Percentiles rank a stretch among this genome's conserved stretches.
These are phyloP conservation scores for Cutaneotrichosporon arboriforme DNA, from an alignment of 1,284 basidiomycete genomes.

Conservation along the genomic window DNA sequence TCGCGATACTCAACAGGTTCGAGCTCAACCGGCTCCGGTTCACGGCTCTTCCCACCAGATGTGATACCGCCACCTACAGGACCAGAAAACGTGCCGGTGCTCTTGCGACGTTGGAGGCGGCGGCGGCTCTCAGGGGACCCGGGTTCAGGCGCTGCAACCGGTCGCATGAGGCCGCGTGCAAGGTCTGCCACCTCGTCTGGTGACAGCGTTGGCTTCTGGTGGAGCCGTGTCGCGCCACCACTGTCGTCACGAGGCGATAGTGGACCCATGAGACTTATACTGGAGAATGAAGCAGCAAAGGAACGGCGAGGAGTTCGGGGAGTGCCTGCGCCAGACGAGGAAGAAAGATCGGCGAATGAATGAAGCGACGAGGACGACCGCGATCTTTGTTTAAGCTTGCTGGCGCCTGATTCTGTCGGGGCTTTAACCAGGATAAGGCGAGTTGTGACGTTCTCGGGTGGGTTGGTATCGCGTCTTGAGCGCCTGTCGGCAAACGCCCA, in stretches of 20 bases:
- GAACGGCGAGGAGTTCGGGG: slow-evolving; percentile 5
- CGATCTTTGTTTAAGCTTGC: slow-evolving; percentile 18
- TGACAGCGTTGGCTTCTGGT: slow-evolving; percentile 17
- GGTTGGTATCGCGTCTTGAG: not conserved
- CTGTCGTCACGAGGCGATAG: not conserved
- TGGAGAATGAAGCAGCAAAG: not conserved
- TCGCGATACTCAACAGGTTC: slow-evolving; percentile 48
- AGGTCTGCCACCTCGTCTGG: slow-evolving; percentile 44
- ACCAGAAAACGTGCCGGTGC: slow-evolving; percentile 4
- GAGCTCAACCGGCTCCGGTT: slow-evolving; percentile 32
- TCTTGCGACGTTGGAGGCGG: slow-evolving; percentile 35
- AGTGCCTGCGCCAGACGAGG: slow-evolving; percentile 9
- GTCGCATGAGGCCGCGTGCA: slow-evolving; percentile 33
- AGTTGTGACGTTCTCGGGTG: slow-evolving; percentile 17
- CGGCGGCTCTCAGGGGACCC: slow-evolving; percentile 11
- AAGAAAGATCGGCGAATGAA: slow-evolving; percentile 29
- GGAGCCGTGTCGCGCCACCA: not conserved
- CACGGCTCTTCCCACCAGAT: not conserved
- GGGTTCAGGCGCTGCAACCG: slow-evolving; percentile 29
- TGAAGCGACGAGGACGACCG: slow-evolving; percentile 33
- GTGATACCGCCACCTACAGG: not conserved
- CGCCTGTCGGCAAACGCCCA: slow-evolving; percentile 1
- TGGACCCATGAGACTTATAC: not conserved
- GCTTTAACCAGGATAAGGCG: slow-evolving; percentile 45
- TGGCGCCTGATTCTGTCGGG: slow-evolving; percentile 19